Evolutionary conservation across 192 early-diverging fungal genomes (phyloP), one percentile per base, ranked within the genome.

Genomic region (Backusella mclennaniae): DNA sequence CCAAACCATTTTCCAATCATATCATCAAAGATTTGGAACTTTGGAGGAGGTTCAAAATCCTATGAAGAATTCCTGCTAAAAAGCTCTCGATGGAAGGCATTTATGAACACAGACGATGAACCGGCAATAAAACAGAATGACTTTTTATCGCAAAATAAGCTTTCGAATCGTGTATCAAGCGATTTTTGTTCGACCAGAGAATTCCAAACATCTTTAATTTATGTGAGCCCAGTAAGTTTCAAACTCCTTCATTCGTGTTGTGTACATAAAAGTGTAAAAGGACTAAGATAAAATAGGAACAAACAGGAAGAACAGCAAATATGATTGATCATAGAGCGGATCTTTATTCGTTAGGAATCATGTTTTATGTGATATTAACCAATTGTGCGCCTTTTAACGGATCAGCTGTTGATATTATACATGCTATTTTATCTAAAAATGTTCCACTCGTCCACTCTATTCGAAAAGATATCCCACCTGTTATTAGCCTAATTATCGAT

Each of bases 341-440:
- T 72, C 41, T 80, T 1, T 80, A 80, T 36, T 76, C 74, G 12
- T 35, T 80, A 8, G 79, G 79, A 17, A 76, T 80, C 26, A 66
- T 76, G 38, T 76, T 80, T 26, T 80, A 76, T 52, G 59, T 71
- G 6, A 44, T 80, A 11, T 66, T 80, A 23, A 72, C 74, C 2
- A 29, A 63, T 11, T 49, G 36, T 35, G 19, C 69, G 1, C 79
- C 79, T 31, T 80, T 76, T 31, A 52, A 70, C 19, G 75, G 75
- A 36, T 67, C 67, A 17, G 75, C 75, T 6, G 35, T 76, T 33
- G 75, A 76, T 69, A 56, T 76, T 19, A 41, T 76, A 19, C 75
- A 76, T 9, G 66, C 68, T 1, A 66, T 59, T 17, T 42, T 76
- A 33, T 69, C 75, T 12, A 49, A 66, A 26, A 76, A 69, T 70